Conservation (phyloP, 2,329 filamentous ascomycete species). For the Cryoendolithus antarcticus region DNA sequence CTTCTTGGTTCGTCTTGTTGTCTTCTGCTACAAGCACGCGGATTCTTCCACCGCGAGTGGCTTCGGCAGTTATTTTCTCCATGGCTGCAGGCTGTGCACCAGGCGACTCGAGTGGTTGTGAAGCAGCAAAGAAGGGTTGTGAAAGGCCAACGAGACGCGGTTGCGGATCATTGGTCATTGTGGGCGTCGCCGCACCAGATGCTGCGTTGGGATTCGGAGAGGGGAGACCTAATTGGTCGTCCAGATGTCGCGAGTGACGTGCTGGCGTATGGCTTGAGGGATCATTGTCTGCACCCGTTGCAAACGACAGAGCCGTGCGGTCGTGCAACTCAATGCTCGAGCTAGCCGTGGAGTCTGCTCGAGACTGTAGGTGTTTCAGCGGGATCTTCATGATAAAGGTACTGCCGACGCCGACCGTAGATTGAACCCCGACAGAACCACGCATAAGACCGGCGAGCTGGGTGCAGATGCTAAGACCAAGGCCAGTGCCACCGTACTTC, state of each 20-base stretch:
- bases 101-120: conserved; percentile 35
- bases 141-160: conserved; percentile 73
- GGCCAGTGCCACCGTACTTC: conserved; percentile 77
- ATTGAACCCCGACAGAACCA: conserved; percentile 60
- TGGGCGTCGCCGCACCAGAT: conserved; percentile 22
- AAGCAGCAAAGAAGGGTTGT: conserved; percentile 62
- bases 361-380: conserved; percentile 60
- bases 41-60: conserved; percentile 47
- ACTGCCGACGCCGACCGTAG: conserved; percentile 60
- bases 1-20: conserved; percentile 53
- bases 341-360: conserved; percentile 41
- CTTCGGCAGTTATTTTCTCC: conserved; percentile 52
- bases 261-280: conserved; percentile 3
- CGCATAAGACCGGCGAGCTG: conserved; percentile 77
- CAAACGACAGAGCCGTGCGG: not conserved
- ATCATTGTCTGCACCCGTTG: not conserved
- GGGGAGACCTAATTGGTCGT: conserved; percentile 8
- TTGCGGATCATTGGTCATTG: conserved; percentile 42
- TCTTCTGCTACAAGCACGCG: conserved; percentile 79
- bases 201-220: conserved; percentile 14
- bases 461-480: conserved; percentile 80
- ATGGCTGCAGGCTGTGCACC: conserved; percentile 54
- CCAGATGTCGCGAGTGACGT: conserved; percentile 9
- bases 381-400: conserved; percentile 77
- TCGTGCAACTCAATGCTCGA: conserved; percentile 18